Base-by-base conservation (phyloP, 2,329 filamentous ascomycete species). In the Diaporthe aspalathi region DNA sequence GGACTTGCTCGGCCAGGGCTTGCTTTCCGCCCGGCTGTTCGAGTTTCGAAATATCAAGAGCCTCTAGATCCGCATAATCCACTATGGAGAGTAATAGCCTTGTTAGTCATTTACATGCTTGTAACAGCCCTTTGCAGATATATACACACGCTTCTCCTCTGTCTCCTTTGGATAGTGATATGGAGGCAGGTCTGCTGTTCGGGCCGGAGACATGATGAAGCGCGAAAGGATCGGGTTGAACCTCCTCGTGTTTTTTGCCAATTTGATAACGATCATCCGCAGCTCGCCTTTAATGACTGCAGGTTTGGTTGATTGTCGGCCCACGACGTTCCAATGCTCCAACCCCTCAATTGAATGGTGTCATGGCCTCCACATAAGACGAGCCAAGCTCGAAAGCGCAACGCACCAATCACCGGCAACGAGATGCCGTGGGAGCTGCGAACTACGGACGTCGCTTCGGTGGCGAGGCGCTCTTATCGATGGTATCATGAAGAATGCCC, bases 1-100 rank as follows among this genome's bases (percentile, higher is more conserved):
- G 62, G 17, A 77, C 74, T 50, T 77, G 75, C 40, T 75, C 67
- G 6, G 75, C 75, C 27, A 76, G 45, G 7, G 69, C 73, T 54
- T 76, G 54, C 40, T 76, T 76, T 20, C 76, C 75, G 27, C 73
- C 74, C 47, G 72, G 71, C 50, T 74, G 63, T 32, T 74, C 56
- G 14, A 76, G 49, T 68, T 74, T 76, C 1, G 75, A 77, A 16
- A 77, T 75, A 43, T 77, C 75, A 14, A 77, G 74, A 8, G 75
- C 76, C 68, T 77, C 75, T 27, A 77, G 65, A 7, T 76, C 74
- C 2, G 74, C 74, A 67, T 75, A 77, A 54, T 74, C 70, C 47
- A 77, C 76, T 77, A 38, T 54, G 27, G 27, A 7, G 6, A n/a
- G 16, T 1, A 45, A 32, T 1, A 27, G 9, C 14, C 70, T 16